Evolutionary conservation across 768 basidiomycete species (phyloP).

Genomic region (Jaapia argillacea): DNA sequence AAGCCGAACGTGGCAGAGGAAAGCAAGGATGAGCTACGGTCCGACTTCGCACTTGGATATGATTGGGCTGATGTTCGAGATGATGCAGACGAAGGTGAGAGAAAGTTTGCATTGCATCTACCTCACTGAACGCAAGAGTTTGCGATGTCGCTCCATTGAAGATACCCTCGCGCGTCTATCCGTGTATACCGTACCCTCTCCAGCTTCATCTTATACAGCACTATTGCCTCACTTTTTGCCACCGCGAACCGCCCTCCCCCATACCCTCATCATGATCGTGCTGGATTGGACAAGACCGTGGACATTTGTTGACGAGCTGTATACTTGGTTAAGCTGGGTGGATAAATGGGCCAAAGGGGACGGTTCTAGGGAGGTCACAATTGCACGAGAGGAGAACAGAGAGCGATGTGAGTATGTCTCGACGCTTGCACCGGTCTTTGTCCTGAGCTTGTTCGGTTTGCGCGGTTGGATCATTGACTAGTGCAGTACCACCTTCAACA

Average conservation of each 20-base stretch:
- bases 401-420: conserved; percentile 63
- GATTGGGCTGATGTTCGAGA: conserved; percentile 87
- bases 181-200: conserved; percentile 83
- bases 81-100: conserved; percentile 87
- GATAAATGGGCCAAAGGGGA: conserved; percentile 74
- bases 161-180: conserved; percentile 86
- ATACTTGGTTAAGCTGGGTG: conserved; percentile 80
- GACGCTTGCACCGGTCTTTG: no score
- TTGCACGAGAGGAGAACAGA: conserved; percentile 68
- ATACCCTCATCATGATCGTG: conserved; percentile 73
- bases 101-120: not conserved
- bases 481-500: conserved; percentile 88
- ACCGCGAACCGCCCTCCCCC: conserved; percentile 51
- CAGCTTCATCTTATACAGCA: conserved; percentile 56
- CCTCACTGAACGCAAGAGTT: not conserved
- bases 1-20: conserved; percentile 45
- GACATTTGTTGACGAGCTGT: conserved; percentile 79
- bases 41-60: conserved; percentile 84
- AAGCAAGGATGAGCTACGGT: conserved; percentile 44
- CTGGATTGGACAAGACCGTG: conserved; percentile 96
- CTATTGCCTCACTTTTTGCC: conserved; percentile 75
- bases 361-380: conserved; percentile 57
- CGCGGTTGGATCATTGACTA: conserved; percentile 27
- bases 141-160: conserved; percentile 19
- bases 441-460: no score